These are phyloP conservation scores for Didymella keratinophila DNA, from an alignment of 2,329 filamentous ascomycete genomes.

Conservation along the genomic window DNA sequence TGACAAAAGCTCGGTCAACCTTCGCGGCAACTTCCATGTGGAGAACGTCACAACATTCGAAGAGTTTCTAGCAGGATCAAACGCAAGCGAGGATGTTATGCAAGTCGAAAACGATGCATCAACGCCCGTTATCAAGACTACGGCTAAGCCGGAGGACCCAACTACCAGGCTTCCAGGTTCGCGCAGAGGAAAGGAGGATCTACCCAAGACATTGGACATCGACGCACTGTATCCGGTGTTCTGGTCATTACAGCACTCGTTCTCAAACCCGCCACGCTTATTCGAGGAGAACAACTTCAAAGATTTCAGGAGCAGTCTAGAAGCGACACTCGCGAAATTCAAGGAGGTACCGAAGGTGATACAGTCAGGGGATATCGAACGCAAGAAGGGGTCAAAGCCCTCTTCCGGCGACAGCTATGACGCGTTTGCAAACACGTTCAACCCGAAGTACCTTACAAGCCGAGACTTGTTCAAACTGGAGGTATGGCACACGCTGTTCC, in stretches of 20 bases:
- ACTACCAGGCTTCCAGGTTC: conserved; percentile 48
- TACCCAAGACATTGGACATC: conserved; percentile 62
- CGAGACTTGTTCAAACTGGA: conserved; percentile 95
- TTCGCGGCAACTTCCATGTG: conserved; percentile 92
- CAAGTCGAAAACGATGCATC: conserved; percentile 66
- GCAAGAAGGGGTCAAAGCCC: conserved; percentile 61
- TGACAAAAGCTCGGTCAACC: conserved; percentile 96
- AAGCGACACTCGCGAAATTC: conserved; percentile 75
- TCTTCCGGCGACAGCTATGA: conserved; percentile 70
- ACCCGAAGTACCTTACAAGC: conserved; percentile 98
- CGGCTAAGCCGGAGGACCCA: conserved; percentile 18
- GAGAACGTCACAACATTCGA: conserved; percentile 94
- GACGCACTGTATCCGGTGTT: conserved; percentile 87
- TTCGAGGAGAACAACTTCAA: conserved; percentile 76
- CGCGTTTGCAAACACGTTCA: conserved; percentile 78
- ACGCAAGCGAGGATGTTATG: conserved; percentile 63
- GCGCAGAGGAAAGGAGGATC: conserved; percentile 55
- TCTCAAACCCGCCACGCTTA: conserved; percentile 85
- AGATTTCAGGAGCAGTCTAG: conserved; percentile 68
- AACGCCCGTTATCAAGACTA: conserved; percentile 37
- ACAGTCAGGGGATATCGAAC: conserved; percentile 73
- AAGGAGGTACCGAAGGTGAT: conserved; percentile 72
- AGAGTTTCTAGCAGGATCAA: conserved; percentile 55
- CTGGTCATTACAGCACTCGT: conserved; percentile 90
- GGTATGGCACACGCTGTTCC: conserved; percentile 58